Base-by-base conservation (phyloP, 495 filamentous ascomycete species). In the Penicillium cataractarum region DNA sequence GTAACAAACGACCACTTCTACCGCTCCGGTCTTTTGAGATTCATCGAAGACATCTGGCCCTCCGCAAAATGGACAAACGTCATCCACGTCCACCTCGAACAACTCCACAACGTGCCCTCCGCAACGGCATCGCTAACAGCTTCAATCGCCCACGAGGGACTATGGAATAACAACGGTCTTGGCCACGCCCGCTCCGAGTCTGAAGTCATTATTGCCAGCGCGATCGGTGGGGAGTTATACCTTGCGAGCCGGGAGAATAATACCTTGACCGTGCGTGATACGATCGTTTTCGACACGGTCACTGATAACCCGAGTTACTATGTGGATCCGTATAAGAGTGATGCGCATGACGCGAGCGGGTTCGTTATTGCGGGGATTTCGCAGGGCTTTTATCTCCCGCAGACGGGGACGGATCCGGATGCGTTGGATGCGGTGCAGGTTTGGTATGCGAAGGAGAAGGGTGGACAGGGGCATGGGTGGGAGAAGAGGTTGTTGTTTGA, bases 1-100 rank as follows among this genome's bases (percentile, higher is more conserved):
- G 80, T 87, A 5, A 88, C 84, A 6, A 89, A 89, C 63, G 86
- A 88, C 66, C 85, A 89, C 63, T 76, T 70, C 65, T 80, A 87
- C 66, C 74, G 74, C 12, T 72, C 79, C 0, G 83, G 84, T 0
- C 8, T 71, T 5, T 70, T 80, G 72, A 80, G 85, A 2, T 9
- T 70, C 0, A 0, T 86, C 1, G 80, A 82, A 50, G 76, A 81
- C 51, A 15, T 69, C 9, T 59, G 73, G 19, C 69, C 71, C 6
- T 49, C 76, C 62, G 79, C 80, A 64, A 62, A 74, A 67, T 78
- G 75, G 75, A 67, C 76, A 0, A 70, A 74, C 35, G 66, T 78
- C 37, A 67, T 80, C 21, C 73, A 79, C 40, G 65, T 80, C 8
- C 68, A 73, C 35, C 39, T 78, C 29, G 66, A 67, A 3, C 37